Evolutionary conservation across 140 eudicot species (phyloP).

Genomic region (Anethum foeniculum): DNA sequence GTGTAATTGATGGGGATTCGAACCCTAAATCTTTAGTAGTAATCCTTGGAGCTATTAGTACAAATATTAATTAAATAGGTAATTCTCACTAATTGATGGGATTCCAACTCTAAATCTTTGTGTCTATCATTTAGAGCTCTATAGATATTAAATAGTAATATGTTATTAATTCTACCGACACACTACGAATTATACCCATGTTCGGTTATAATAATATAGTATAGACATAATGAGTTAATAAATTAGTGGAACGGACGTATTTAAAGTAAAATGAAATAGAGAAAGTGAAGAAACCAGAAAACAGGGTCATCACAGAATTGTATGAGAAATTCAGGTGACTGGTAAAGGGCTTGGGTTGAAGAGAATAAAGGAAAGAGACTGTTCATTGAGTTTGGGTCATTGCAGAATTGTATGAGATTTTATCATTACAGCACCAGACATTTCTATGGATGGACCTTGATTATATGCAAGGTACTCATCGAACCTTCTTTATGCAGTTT

Average conservation of each 20-base stretch:
- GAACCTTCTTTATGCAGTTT: constrained; percentile 47
- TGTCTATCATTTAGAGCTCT: no score
- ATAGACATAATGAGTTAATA: background rate
- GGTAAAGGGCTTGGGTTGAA: background rate
- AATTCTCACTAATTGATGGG: no score
- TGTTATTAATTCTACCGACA: no score
- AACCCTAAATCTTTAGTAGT: no score
- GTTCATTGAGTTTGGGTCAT: background rate
- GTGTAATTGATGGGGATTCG: no score
- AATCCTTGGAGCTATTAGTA: no score
- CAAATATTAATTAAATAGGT: no score
- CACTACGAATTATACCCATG: no score
- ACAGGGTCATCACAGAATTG: background rate
- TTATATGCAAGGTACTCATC: background rate
- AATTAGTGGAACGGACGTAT: background rate
- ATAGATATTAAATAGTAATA: no score
- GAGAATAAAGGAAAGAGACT: background rate
- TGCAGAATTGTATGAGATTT: background rate
- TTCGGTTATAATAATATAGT: no score
- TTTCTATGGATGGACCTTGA: background rate
- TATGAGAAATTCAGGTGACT: background rate
- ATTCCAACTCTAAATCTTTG: no score
- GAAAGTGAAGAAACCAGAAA: background rate
- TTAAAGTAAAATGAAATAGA: background rate
- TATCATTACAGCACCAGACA: background rate